Evolutionary conservation across 169 alveolate genomes (phyloP).

Genomic region (Neospora caninum): DNA sequence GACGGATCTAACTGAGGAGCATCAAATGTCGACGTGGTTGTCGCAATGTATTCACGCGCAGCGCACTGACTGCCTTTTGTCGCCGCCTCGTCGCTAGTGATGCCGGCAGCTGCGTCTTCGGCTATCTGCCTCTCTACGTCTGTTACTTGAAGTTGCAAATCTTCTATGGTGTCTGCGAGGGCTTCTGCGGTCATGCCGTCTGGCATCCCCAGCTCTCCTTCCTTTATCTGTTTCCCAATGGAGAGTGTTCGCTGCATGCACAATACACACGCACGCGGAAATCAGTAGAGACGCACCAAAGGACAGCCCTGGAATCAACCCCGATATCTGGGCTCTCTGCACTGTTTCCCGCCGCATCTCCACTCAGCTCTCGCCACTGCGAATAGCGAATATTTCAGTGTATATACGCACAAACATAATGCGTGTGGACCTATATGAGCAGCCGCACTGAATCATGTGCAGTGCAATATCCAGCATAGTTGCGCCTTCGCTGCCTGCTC

Average conservation of each 20-base stretch:
- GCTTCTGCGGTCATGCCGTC: constrained; percentile 19
- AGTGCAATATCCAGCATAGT: too few species aligned
- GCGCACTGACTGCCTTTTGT: constrained; percentile 43
- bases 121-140: constrained; percentile 16
- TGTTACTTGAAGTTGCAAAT: neutral
- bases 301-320: neutral
- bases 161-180: constrained; percentile 2
- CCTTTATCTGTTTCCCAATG: neutral
- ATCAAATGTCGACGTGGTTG: constrained; percentile 19
- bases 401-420: too few species aligned
- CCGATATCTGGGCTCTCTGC: neutral
- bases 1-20: constrained; percentile 12
- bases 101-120: neutral
- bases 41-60: constrained; percentile 30
- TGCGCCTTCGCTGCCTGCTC: too few species aligned
- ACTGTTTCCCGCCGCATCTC: too few species aligned
- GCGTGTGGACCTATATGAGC: too few species aligned
- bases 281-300: neutral
- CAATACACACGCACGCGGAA: neutral
- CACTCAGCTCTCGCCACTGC: neutral
- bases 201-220: constrained; percentile 24
- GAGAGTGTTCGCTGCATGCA: neutral
- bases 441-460: too few species aligned
- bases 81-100: neutral
- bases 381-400: too few species aligned